These are phyloP conservation scores for Erysimum cheiranthoides DNA, from an alignment of 345 rosid species.

Conservation along the genomic window DNA sequence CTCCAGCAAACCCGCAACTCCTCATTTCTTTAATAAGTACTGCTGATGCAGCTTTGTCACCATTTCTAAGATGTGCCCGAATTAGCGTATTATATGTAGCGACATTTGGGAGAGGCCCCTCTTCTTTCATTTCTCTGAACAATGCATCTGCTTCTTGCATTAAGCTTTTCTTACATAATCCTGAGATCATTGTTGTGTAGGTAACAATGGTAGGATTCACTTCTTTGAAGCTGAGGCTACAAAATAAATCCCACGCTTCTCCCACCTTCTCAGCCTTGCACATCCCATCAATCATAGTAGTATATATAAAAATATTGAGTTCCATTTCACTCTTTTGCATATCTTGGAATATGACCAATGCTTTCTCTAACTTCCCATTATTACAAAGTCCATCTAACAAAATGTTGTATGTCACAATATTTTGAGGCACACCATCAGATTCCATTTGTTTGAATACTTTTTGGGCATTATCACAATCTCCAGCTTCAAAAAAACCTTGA, in stretches of 20 bases:
- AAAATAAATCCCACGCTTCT: background rate
- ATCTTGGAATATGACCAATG: background rate
- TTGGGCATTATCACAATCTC: background rate
- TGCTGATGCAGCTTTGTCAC: background rate
- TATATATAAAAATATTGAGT: background rate
- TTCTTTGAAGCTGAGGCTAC: background rate
- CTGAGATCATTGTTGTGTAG: background rate
- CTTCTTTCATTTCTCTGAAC: background rate
- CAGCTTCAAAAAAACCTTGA: background rate
- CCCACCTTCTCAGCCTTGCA: background rate
- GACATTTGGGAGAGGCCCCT: background rate
- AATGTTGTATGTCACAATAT: background rate
- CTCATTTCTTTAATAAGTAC: slow-evolving; percentile 2
- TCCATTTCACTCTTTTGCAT: background rate
- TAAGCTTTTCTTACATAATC: background rate
- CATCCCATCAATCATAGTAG: background rate
- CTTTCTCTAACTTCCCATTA: slow-evolving; percentile 8
- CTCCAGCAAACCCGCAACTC: background rate
- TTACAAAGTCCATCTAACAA: slow-evolving; percentile 6
- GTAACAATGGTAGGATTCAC: background rate
- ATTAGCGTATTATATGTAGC: background rate
- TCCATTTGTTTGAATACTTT: background rate
- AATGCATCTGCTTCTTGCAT: background rate
- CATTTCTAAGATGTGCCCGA: background rate
- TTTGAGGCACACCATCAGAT: background rate